Evolutionary conservation across 164 flowering plant species (phyloP).

Genomic region (Houttuynia cordata): DNA sequence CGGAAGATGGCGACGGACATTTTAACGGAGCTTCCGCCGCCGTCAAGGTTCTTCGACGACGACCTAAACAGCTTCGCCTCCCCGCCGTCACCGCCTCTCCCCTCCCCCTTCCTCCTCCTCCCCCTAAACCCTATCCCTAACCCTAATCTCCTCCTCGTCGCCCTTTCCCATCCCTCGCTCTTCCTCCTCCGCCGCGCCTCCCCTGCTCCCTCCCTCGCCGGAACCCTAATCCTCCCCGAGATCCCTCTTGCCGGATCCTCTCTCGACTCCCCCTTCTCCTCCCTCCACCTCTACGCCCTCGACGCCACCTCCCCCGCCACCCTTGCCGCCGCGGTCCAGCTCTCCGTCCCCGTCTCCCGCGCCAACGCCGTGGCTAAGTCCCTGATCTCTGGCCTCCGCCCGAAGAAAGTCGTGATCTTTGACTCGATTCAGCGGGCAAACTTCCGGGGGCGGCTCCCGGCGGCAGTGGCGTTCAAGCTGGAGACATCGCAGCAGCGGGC

Average conservation of each 20-base stretch:
- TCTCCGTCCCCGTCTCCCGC: constrained; percentile 6
- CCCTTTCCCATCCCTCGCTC: constrained; percentile 8
- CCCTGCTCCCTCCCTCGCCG: constrained; percentile 6
- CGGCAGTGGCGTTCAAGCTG: constrained; percentile 7
- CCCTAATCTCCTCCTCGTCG: constrained; percentile 7
- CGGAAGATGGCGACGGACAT: constrained; percentile 4
- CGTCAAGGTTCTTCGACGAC: constrained; percentile 12
- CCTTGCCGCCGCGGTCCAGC: constrained; percentile 5
- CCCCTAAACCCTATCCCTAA: constrained; percentile 3
- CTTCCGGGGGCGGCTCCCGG: constrained; percentile 10
- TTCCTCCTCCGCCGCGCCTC: constrained; percentile 8
- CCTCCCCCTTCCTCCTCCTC: constrained; percentile 7
- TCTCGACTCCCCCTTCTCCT: constrained; percentile 7
- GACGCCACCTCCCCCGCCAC: no score
- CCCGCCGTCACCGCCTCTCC: constrained; percentile 8
- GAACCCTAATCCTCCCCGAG: constrained; percentile 14
- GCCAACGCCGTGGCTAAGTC: constrained; percentile 7
- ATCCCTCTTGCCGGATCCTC: constrained; percentile 2
- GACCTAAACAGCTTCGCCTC: constrained; percentile 15
- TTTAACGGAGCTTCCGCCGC: constrained; percentile 9
- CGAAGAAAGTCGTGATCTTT: constrained; percentile 7
- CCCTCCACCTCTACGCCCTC: constrained; percentile 7
- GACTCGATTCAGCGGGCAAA: constrained; percentile 9
- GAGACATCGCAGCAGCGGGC: constrained; percentile 13
- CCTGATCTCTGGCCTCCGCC: constrained; percentile 3